Evolutionary conservation across 129 eudicot genomes (phyloP).

Genomic region (Centaurea solstitialis): DNA sequence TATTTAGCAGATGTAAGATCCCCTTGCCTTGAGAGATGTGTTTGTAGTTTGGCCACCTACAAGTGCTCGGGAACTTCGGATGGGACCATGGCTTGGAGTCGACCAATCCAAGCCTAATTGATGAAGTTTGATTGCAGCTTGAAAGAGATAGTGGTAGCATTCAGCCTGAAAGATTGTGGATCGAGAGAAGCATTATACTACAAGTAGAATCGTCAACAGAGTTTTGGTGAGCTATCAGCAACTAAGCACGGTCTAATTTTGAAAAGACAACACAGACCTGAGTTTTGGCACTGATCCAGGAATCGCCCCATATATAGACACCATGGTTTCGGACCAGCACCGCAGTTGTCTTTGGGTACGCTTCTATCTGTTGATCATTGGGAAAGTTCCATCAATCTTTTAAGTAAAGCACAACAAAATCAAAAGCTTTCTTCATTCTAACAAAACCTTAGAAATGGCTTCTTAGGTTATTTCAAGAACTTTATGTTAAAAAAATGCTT

Average conservation of each 20-base stretch:
- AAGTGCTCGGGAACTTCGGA: constrained; percentile 38
- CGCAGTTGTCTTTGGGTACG: constrained; percentile 95
- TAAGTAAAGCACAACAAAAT: not conserved
- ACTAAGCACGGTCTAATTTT: not conserved
- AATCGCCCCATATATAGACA: constrained; percentile 91
- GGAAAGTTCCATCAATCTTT: not conserved
- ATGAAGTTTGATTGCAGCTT: constrained; percentile 96
- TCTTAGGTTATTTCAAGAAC: not conserved
- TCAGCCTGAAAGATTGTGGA: constrained; percentile 65
- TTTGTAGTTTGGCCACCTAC: constrained; percentile 26
- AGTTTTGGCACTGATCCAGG: constrained; percentile 97
- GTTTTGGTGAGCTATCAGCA: not conserved
- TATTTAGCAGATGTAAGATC: constrained; percentile 19
- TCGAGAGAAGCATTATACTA: constrained; percentile 13
- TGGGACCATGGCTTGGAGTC: constrained; percentile 89
- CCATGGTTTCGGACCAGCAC: constrained; percentile 99
- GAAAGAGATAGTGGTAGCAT: constrained; percentile 96
- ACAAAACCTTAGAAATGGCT: not conserved
- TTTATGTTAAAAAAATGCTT: not conserved
- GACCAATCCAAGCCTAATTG: constrained; percentile 95
- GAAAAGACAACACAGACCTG: constrained; percentile 50
- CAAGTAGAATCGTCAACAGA: not conserved
- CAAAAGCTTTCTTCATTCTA: constrained; percentile 14
- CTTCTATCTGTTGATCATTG: constrained; percentile 66
- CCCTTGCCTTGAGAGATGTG: constrained; percentile 47